Evolutionary conservation across 805 yeast species (phyloP), one percentile per base, ranked within the genome.

Genomic region (Lipomyces orientalis): DNA sequence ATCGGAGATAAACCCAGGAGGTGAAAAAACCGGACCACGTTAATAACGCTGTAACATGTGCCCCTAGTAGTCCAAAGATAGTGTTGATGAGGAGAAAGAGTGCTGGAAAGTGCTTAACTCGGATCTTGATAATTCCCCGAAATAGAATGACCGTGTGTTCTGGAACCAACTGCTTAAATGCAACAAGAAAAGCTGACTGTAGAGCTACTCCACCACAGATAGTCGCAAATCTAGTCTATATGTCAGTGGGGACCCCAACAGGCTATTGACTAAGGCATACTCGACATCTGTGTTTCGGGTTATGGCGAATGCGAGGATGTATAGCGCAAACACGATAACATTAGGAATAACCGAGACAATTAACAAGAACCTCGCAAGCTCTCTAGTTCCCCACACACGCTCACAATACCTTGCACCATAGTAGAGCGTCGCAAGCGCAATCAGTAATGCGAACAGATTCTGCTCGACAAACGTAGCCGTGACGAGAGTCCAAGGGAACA

Each of bases 1-100:
- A 93, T 71, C 98, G 84, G 73, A 93, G 81, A 76, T 92, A 94
- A 58, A 80, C 75, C 91, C 94, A 93, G 19, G 93, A 82, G 1
- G 86, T 80, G 60, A 90, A 78, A 73, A 93, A 92, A 7, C 83
- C 83, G 2, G 74, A 35, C 75, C 77, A 75, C 33, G 79, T 76
- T 31, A 78, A 76, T 4, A 74, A 34, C 14, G 67, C 63, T 6
- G 56, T 58, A n/a, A 82, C 62, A 72, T 77, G 71, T 73, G 75
- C 74, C 14, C 66, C 69, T 62, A 79, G 29, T 71, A 74, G 5
- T 64, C 73, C 74, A 60, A 81, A 67, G 57, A 76, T 6, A 37
- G 73, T 63, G 25, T 75, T 64, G 1, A 77, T 54, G 8, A 77
- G 64, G 10, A 82, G 70, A 54, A 81, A 80, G n/a, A 84, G 80